Base-by-base conservation (phyloP, 2,329 filamentous ascomycete species). In the Monilinia polystroma region DNA sequence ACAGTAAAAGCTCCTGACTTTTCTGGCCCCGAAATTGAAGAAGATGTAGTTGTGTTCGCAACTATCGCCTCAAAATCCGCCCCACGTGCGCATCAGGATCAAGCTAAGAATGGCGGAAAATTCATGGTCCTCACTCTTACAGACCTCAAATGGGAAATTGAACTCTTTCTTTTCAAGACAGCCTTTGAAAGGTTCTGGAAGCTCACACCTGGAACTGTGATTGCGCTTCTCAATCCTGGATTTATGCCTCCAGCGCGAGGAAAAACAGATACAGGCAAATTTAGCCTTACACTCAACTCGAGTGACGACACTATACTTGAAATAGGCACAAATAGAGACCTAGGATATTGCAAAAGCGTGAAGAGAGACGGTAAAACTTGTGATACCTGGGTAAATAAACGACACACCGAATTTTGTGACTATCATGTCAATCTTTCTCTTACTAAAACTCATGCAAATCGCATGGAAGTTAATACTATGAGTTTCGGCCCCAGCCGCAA, bases 121-220 rank as follows among this genome's bases (percentile, higher is more conserved):
- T 99, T 96, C 80, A 97, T 99, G 91, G 90, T 94, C 1, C 81
- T 99, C 69, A 91, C 87, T 2, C 82, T 99, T 3, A 92, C 91
- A 0, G 94, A 99, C 77, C 81, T 99, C 14, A 90, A 92, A 73
- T 97, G 89, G 87, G 92, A 97, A 73, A 78, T 99, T 16, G 93
- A 98, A 70, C 84, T 98, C 53, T 98, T 93, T 73, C 85, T 99
- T 18, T 99, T 99, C 78, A 91, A 91, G 73, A 88, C 90, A 0
- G 96, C 92, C 8, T 97, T 98, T 73, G 89, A 91, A 20, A 88
- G 91, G 65, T 99, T 95, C 80, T 98, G 94, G 90, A 96, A 96
- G 76, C 81, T 98, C n/a, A 88, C 88, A 0, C 86, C 92, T 2
- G 95, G 95, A n/a, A 97, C 93, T 0, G 85, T 98, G 1, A 83